These are phyloP conservation scores for Trichophaea hybrida DNA, from an alignment of 2,329 filamentous ascomycete genomes.

Conservation along the genomic window DNA sequence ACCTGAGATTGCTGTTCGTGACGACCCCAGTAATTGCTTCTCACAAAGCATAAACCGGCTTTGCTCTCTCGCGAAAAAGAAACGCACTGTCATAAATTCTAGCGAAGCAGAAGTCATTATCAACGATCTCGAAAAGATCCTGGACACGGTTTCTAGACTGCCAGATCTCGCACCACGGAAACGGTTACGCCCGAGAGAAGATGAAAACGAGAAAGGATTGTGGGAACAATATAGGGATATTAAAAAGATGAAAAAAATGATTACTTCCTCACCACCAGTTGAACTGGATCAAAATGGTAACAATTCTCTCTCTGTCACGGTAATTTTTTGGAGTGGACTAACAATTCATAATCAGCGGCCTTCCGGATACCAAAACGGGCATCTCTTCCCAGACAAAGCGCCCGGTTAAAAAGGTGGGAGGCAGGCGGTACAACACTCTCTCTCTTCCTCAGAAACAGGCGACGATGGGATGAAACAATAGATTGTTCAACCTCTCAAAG, in stretches of 20 bases:
- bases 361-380: not conserved
- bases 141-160: not conserved
- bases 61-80: not conserved
- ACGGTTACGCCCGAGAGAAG: not conserved
- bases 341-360: not conserved
- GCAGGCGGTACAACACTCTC: not conserved
- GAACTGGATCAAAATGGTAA: not conserved
- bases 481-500: not conserved
- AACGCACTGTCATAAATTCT: not conserved
- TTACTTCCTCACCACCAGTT: not conserved
- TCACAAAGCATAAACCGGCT: not conserved
- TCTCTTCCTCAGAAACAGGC: not conserved
- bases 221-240: not conserved
- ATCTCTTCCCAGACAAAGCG: not conserved
- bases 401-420: not conserved
- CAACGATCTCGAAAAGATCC: not conserved
- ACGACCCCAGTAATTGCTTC: not conserved
- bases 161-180: not conserved
- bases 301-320: too few relatives aligned
- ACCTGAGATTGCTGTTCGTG: not conserved
- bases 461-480: not conserved
- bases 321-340: not conserved
- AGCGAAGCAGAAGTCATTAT: not conserved
- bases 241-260: not conserved
- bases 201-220: not conserved